These are phyloP conservation scores for Colletotrichum graminicola DNA, from an alignment of 2,329 filamentous ascomycete species.

Conservation along the genomic window DNA sequence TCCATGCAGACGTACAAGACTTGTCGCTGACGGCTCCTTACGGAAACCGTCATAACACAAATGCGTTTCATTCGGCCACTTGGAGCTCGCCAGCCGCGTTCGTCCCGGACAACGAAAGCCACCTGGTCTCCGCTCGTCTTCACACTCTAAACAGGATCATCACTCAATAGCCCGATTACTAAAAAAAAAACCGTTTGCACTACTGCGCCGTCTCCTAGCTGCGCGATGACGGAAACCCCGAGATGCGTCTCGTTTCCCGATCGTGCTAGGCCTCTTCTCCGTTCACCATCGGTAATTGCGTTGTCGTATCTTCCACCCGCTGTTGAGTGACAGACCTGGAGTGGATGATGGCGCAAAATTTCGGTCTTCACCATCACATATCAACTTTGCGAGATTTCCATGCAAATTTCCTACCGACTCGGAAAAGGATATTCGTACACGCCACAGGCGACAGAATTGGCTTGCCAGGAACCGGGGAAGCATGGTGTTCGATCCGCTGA, in stretches of 20 bases:
- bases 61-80: not conserved
- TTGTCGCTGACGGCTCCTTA: not conserved
- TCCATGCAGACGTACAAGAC: not conserved
- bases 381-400: conserved; percentile 28
- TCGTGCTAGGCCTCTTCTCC: not conserved
- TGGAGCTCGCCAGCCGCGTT: not conserved
- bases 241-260: conserved; percentile 17
- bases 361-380: conserved; percentile 28
- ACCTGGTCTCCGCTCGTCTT: not conserved
- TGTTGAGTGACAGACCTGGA: not conserved
- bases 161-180: not conserved
- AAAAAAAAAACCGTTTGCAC: not conserved
- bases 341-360: conserved; percentile 28
- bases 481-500: conserved; percentile 35
- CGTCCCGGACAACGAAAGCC: not conserved
- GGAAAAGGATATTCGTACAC: conserved; percentile 22
- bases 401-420: conserved; percentile 19
- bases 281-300: conserved; percentile 29
- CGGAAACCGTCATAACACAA: not conserved
- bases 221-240: not conserved
- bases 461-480: conserved; percentile 39
- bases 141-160: not conserved
- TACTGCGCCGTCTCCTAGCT: conserved; percentile 17
- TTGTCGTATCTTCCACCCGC: conserved; percentile 8
- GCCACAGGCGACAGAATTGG: conserved; percentile 35